A percentile compares a stretch with the other conserved stretches of the same genome.
Evolutionary conservation across 2,329 filamentous ascomycete species (phyloP).

Genomic region (Phoma herbarum): DNA sequence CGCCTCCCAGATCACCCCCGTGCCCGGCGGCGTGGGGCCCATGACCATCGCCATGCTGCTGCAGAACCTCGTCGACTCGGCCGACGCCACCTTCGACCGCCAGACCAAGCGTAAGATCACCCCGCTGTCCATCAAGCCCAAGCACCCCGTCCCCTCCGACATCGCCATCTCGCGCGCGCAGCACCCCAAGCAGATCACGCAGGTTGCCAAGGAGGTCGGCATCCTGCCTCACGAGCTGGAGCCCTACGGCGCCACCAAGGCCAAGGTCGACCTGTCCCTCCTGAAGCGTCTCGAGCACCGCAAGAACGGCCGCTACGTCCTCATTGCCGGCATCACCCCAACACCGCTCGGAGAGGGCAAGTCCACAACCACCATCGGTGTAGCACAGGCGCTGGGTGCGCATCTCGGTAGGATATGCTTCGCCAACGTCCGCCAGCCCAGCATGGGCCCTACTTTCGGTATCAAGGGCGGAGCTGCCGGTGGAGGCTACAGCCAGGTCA

Average conservation of each 20-base stretch:
- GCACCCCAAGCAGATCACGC: conserved; percentile 88
- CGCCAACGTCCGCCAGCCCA: conserved; percentile 96
- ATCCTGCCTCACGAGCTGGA: conserved; percentile 90
- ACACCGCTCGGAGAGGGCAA: conserved; percentile 97
- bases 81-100: conserved; percentile 80
- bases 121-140: conserved; percentile 82
- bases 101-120: conserved; percentile 82
- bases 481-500: conserved; percentile 98
- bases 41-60: conserved; percentile 99
- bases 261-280: conserved; percentile 86
- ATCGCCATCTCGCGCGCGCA: conserved; percentile 91
- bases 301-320: conserved; percentile 86
- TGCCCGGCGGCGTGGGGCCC: conserved; percentile 94
- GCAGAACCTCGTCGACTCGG: conserved; percentile 91
- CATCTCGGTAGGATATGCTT: conserved; percentile 89
- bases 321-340: conserved; percentile 95
- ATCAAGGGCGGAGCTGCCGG: conserved; percentile 98
- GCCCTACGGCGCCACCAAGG: conserved; percentile 94
- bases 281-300: conserved; percentile 87
- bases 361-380: conserved; percentile 95
- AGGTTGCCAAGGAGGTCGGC: conserved; percentile 84
- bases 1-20: conserved; percentile 92
- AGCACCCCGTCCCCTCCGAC: conserved; percentile 89
- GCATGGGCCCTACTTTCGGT: conserved; percentile 96
- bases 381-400: conserved; percentile 90